Evolutionary conservation across 2,329 filamentous ascomycete genomes (phyloP).

Genomic region (Coniella lustricola): DNA sequence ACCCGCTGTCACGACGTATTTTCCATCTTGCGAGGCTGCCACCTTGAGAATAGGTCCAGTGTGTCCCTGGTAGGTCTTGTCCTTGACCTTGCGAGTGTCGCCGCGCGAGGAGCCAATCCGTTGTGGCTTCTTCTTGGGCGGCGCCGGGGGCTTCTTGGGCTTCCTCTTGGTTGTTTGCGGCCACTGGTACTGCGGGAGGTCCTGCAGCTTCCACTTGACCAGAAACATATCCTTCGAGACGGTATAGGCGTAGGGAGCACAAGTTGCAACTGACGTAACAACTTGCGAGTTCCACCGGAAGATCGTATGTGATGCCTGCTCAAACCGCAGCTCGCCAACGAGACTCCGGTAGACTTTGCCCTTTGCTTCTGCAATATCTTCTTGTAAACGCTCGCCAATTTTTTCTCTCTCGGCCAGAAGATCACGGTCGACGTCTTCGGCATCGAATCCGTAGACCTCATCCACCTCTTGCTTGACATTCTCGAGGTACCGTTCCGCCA

Average conservation of each 20-base stretch:
- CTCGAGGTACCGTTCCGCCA: constrained; percentile 89
- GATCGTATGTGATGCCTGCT: constrained; percentile 57
- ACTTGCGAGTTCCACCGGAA: constrained; percentile 73
- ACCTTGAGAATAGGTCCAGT: constrained; percentile 73
- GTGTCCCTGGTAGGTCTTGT: constrained; percentile 68
- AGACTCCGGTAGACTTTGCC: constrained; percentile 81
- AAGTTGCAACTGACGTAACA: constrained; percentile 73
- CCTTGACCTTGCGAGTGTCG: constrained; percentile 50
- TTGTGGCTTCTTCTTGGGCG: constrained; percentile 54
- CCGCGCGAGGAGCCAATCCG: constrained; percentile 58
- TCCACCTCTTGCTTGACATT: constrained; percentile 74
- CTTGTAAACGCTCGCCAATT: constrained; percentile 81
- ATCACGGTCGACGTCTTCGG: constrained; percentile 86
- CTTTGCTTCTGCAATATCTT: constrained; percentile 88
- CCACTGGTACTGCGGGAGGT: constrained; percentile 53
- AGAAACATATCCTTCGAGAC: constrained; percentile 78
- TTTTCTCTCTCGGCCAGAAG: constrained; percentile 85
- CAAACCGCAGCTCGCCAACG: constrained; percentile 65
- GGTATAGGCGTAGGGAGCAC: constrained; percentile 77
- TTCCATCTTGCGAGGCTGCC: constrained; percentile 81
- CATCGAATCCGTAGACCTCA: constrained; percentile 83
- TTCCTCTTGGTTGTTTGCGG: constrained; percentile 52
- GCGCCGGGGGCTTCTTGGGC: constrained; percentile 50
- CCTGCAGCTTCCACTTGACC: constrained; percentile 83
- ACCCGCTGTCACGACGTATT: constrained; percentile 85